phyloP scores from a whole-genome alignment of 257 asterid species.

The Leonotis leonurus region DNA sequence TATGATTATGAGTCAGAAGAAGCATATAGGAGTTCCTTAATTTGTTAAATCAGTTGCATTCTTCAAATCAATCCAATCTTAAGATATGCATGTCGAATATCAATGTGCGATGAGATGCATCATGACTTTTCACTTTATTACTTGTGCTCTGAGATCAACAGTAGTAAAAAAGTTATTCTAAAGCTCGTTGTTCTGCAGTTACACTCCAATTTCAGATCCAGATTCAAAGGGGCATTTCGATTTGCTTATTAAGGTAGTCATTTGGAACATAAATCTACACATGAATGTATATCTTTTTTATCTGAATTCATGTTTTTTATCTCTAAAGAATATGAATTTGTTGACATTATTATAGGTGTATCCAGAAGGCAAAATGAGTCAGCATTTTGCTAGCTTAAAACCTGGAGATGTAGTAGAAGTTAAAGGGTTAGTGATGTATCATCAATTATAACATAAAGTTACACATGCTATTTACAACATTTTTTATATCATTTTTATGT shows the following conservation, averaged over 20 bases:
- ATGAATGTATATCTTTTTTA: background rate
- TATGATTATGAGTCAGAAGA: constrained; percentile 3
- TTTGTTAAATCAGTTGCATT: background rate
- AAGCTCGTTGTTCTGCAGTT: constrained; percentile 48
- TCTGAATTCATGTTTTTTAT: background rate
- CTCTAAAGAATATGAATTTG: constrained; percentile 1
- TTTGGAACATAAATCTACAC: background rate
- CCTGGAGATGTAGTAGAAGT: constrained; percentile 93
- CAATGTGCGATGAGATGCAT: constrained; percentile 17
- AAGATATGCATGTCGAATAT: constrained; percentile 1
- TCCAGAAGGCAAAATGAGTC: constrained; percentile 99
- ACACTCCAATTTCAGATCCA: constrained; percentile 95
- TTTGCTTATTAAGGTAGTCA: constrained; percentile 79
- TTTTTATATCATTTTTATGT: constrained; percentile 17
- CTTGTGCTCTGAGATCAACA: constrained; percentile 8
- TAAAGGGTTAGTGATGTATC: constrained; percentile 64
- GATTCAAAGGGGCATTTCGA: constrained; percentile 80
- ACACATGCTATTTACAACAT: background rate
- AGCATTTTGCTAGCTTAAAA: constrained; percentile 80
- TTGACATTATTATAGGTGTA: constrained; percentile 49
- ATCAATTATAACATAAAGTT: constrained; percentile 6
- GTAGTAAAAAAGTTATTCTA: constrained; percentile 16
- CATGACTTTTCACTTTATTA: constrained; percentile 10
- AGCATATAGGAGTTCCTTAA: background rate
- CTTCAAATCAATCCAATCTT: constrained; percentile 7